Conservation (phyloP, 2,329 filamentous ascomycete genomes). For the Ophiostoma ips region DNA sequence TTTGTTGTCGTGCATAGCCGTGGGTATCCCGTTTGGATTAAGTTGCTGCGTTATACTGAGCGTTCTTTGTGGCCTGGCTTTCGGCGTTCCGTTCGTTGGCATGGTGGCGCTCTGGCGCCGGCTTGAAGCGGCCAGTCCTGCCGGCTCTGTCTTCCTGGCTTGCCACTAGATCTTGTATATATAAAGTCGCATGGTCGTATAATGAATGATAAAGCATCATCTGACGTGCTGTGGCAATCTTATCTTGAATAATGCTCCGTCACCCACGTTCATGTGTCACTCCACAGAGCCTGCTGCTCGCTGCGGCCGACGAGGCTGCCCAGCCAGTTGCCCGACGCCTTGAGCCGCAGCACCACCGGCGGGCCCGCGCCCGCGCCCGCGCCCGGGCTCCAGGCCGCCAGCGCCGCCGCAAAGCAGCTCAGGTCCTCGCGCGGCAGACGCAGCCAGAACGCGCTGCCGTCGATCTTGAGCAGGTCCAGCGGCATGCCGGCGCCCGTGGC, state of each 20-base stretch:
- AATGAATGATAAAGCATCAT: background rate
- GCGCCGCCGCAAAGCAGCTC: slow-evolving; percentile 44
- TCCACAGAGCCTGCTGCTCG: slow-evolving; percentile 35
- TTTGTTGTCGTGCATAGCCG: background rate
- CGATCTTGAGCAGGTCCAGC: slow-evolving; percentile 54
- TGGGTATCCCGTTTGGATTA: no score
- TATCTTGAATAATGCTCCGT: background rate
- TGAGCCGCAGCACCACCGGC: slow-evolving; percentile 33
- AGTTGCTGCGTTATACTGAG: no score
- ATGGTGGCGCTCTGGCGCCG: no score
- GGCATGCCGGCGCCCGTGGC: slow-evolving; percentile 51
- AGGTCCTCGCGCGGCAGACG: slow-evolving; percentile 49
- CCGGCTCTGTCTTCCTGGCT: background rate
- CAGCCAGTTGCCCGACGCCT: slow-evolving; percentile 49
- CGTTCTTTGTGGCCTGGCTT: no score
- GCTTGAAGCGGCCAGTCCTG: background rate
- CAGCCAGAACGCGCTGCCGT: slow-evolving; percentile 45
- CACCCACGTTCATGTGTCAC: background rate
- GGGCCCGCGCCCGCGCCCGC: no score
- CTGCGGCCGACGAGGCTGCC: slow-evolving; percentile 41
- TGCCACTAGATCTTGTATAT: background rate
- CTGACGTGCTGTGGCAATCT: background rate
- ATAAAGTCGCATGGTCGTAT: no score
- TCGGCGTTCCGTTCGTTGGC: background rate
- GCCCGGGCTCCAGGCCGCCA: slow-evolving; percentile 50